These are phyloP conservation scores for Dipsacomyces acuminosporus DNA, from an alignment of 371 early-diverging fungal genomes.

Conservation along the genomic window DNA sequence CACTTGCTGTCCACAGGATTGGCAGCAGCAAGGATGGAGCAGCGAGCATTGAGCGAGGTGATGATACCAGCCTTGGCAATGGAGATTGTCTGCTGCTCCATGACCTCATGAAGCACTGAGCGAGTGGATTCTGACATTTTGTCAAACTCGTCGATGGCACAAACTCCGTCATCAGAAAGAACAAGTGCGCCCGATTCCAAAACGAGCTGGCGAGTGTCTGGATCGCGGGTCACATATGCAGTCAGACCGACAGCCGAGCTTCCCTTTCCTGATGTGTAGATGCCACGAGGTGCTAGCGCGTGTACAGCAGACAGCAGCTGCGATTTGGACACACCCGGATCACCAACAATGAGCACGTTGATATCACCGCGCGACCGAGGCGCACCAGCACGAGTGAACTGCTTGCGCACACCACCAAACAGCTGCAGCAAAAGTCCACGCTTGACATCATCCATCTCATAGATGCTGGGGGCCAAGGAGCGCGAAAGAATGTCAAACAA, in stretches of 20 bases:
- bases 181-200: constrained; percentile 99
- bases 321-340: constrained; percentile 99
- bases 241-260: constrained; percentile 99
- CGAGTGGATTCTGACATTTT: constrained; percentile 98
- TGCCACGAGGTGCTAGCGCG: constrained; percentile 94
- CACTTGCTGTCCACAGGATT: constrained; percentile 97
- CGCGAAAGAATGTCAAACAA: constrained; percentile 76
- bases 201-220: constrained; percentile 94
- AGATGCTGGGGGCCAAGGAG: constrained; percentile 96
- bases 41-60: constrained; percentile 97
- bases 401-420: constrained; percentile 91
- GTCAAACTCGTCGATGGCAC: constrained; percentile 99
- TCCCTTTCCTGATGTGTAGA: constrained; percentile 99
- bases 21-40: constrained; percentile 96
- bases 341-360: constrained; percentile 97
- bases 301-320: constrained; percentile 96
- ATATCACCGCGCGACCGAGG: constrained; percentile 89
- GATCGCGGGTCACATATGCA: constrained; percentile 97
- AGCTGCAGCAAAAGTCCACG: constrained; percentile 96
- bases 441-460: constrained; percentile 96
- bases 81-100: constrained; percentile 99
- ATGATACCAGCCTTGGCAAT: constrained; percentile 99
- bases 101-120: constrained; percentile 98
- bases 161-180: constrained; percentile 96
- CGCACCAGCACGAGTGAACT: constrained; percentile 59